Base-by-base conservation (phyloP, 1,139 yeast species). In the Pichiaceae sp. region DNA sequence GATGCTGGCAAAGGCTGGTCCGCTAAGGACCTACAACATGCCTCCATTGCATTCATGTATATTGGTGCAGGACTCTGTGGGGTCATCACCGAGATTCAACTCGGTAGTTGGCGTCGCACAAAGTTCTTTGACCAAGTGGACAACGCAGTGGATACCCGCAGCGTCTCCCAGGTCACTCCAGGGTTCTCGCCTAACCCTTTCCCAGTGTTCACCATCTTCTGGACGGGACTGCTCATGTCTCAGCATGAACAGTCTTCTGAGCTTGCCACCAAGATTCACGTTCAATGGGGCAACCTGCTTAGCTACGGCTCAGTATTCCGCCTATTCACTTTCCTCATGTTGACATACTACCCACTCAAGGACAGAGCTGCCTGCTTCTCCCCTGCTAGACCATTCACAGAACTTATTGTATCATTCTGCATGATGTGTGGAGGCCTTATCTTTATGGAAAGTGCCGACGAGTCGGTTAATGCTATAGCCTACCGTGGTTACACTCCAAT, bases 211-310 rank as follows among this genome's bases (percentile, higher is more conserved):
- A 86, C 94, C 9, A 83, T 91, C 29, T 91, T 84, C 60, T 91
- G 96, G 95, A 91, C 97, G 1, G 98, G 98, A 19, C 69, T 81
- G n/a, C 68, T 91, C 44, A 91, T 91, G 98, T 86, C 96, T 2
- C 85, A 81, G 58, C 98, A 91, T 59, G 78, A 77, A 34, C 98
- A 91, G 60, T 85, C 89, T 3, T 78, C 91, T 0, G 65, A 59
- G 34, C 69, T 82, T 25, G 78, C 96, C 2, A 85, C 97, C 1
- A 66, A 63, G 26, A 74, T 91, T 43, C 98, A 91, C 57, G 63
- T 72, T 37, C 96, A 86, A 62, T 91, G 98, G 98, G 98, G 98
- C 4, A 70, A 71, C 41, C 60, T 91, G 52, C 68, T 91, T 43
- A 72, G 87, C 15, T 69, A 75, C 45, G 97, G 86, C 2, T 80